Evolutionary conservation across 345 rosid species (phyloP).

Genomic region (Aethionema arabicum): DNA sequence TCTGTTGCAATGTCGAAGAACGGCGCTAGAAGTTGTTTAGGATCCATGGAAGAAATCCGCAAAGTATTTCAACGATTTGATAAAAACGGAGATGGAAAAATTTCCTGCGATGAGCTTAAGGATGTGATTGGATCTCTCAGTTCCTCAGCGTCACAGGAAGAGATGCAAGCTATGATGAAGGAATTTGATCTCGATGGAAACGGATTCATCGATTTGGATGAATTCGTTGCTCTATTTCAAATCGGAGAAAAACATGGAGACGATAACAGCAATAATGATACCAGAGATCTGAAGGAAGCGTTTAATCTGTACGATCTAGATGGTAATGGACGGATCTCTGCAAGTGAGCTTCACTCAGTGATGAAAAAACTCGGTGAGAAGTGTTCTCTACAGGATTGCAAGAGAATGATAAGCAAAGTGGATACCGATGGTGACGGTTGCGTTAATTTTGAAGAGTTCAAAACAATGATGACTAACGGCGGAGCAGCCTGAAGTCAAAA

Average conservation of each 20-base stretch:
- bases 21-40: conserved; percentile 27
- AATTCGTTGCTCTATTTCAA: conserved; percentile 47
- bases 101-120: conserved; percentile 60
- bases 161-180: conserved; percentile 54
- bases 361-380: conserved; percentile 73
- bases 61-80: conserved; percentile 64
- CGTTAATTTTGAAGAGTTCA: conserved; percentile 86
- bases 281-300: conserved; percentile 67
- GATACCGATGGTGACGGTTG: conserved; percentile 83
- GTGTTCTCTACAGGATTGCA: conserved; percentile 57
- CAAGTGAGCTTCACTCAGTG: conserved; percentile 60
- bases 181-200: conserved; percentile 85
- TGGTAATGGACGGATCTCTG: conserved; percentile 72
- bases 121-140: conserved; percentile 56
- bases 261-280: not conserved
- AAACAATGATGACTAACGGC: conserved; percentile 67
- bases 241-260: conserved; percentile 3
- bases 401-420: conserved; percentile 72
- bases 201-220: conserved; percentile 67
- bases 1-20: conserved; percentile 28
- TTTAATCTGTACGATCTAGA: conserved; percentile 75
- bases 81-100: conserved; percentile 82
- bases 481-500: conserved; percentile 2
- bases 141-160: conserved; percentile 43
- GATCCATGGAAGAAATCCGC: conserved; percentile 49